These are phyloP conservation scores for Oryza glaberrima DNA, from an alignment of 176 grass and related monocot species.

Conservation along the genomic window DNA sequence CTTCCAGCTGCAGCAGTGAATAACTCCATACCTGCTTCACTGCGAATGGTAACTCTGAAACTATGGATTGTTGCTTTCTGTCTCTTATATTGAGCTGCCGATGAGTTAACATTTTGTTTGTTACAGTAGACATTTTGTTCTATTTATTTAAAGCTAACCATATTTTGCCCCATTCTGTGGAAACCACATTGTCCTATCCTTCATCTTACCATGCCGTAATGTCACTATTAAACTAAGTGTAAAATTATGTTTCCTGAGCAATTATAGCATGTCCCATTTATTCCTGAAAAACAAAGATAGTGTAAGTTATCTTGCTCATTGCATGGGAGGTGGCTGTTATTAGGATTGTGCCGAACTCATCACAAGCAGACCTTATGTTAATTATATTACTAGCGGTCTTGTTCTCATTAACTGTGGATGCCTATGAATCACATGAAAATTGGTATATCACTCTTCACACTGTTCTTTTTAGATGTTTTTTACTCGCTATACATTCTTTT, in stretches of 20 bases:
- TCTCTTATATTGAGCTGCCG: not conserved
- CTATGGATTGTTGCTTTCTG: slow-evolving; percentile 20
- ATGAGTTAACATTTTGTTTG: slow-evolving; percentile 27
- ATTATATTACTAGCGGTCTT: not conserved
- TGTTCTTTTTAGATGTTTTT: slow-evolving; percentile 41
- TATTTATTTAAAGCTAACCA: not conserved
- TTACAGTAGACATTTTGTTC: not conserved
- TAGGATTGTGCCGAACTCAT: not conserved
- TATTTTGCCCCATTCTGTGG: not conserved
- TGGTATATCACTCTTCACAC: slow-evolving; percentile 3
- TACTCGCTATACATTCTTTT: slow-evolving; percentile 37
- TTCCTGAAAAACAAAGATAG: slow-evolving; percentile 10
- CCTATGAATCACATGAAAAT: slow-evolving; percentile 25
- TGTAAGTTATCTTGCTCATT: not conserved
- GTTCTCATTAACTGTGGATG: slow-evolving; percentile 12
- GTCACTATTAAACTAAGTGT: not conserved
- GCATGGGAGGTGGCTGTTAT: slow-evolving; percentile 2
- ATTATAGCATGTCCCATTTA: not conserved
- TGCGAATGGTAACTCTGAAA: slow-evolving; percentile 75
- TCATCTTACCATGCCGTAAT: not conserved
- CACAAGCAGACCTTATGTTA: slow-evolving; percentile 16
- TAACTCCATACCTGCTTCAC: slow-evolving; percentile 79
- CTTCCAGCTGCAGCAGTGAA: slow-evolving; percentile 53
- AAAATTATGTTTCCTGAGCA: not conserved
- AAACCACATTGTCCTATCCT: not conserved